Evolutionary conservation across 495 filamentous ascomycete genomes (phyloP), one percentile per base, ranked within the genome.

Genomic region (Xylaria telfairii): DNA sequence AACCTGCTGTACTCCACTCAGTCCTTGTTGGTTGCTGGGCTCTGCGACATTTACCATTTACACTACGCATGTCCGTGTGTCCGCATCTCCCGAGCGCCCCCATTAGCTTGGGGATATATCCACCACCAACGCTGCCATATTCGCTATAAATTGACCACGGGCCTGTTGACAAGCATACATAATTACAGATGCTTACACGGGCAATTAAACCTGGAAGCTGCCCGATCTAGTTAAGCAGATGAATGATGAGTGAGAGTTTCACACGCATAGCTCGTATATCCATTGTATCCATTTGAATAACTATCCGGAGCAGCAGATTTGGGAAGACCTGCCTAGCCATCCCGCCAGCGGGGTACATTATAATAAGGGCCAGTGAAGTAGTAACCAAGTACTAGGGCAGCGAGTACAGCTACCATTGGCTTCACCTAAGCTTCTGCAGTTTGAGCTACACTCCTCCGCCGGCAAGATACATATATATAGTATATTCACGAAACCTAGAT

Each of bases 1-100:
- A 42, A n/a, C n/a, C n/a, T n/a, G n/a, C n/a, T n/a, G n/a, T n/a
- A n/a, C 42, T 28, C 37, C 34, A 47, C 46, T 57, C 30, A 65
- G 61, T n/a, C 54, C 30, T 57, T 34, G 28, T n/a, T n/a, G 12
- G 12, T 13, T 5, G 10, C 56, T 59, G 9, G 32, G 49, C 65
- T 57, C 46, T 67, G 65, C 65, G 65, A 68, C 51, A 68, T 57
- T 68, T 59, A 56, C 44, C 51, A 68, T 57, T 68, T 59, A 56
- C 44, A 49, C 28, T 34, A 7, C 57, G 34, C 3, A 19, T 44
- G 49, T 67, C 65, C 65, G 63, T 24, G 12, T 30, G 49, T 67
- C 65, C 65, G 63, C 39, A n/a, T 30, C 41, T 67, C 49, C 65
- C 65, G 65, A 56, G 39, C 21, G 65, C 26, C 37, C 10, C 28